Conservation (phyloP, 2,329 filamentous ascomycete species). For the Talaromyces sp. region DNA sequence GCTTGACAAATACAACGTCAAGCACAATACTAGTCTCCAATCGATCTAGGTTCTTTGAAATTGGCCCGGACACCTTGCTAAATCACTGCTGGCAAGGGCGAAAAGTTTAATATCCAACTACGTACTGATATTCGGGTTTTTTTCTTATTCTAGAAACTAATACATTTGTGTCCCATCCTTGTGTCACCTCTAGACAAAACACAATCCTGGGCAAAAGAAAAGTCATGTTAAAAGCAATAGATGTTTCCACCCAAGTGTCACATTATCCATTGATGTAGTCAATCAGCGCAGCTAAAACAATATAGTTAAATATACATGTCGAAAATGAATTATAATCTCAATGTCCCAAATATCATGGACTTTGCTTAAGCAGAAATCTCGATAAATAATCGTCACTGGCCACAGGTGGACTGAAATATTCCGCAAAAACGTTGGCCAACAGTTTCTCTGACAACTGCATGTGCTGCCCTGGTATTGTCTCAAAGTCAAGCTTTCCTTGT, state of each 20-base stretch:
- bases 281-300: not conserved
- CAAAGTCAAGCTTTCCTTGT: constrained; percentile 72
- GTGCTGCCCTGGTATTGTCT: constrained; percentile 68
- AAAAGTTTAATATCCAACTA: too few relatives aligned
- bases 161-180: not conserved
- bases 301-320: not conserved
- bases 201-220: not conserved
- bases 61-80: too few relatives aligned
- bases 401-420: constrained; percentile 39
- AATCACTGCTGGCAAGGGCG: too few relatives aligned
- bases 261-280: not conserved
- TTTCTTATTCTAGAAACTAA: not conserved
- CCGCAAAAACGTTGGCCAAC: constrained; percentile 59
- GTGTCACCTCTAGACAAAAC: not conserved
- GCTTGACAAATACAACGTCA: too few relatives aligned
- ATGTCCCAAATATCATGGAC: not conserved
- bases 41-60: too few relatives aligned
- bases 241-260: not conserved
- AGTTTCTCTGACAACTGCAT: constrained; percentile 70
- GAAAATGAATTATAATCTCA: not conserved
- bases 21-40: too few relatives aligned
- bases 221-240: too few relatives aligned
- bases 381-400: constrained; percentile 15
- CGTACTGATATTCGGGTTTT: too few relatives aligned
- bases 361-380: constrained; percentile 6